Evolutionary conservation across 148 eudicot genomes (phyloP).

Genomic region (Fagopyrum esculentum): DNA sequence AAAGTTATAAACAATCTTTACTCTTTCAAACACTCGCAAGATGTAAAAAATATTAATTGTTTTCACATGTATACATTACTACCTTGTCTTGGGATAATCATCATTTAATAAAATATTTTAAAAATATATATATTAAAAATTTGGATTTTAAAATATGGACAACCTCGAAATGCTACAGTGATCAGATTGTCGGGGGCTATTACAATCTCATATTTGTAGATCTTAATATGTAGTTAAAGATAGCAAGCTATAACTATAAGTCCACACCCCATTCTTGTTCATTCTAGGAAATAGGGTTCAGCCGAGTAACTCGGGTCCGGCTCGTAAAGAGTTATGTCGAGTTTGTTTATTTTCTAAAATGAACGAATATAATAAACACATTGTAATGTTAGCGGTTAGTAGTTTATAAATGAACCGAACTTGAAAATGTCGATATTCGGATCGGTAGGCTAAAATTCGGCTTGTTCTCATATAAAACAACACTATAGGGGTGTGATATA

Average conservation of each 20-base stretch:
- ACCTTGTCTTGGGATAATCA: background rate
- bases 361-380: no score
- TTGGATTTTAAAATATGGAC: background rate
- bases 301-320: no score
- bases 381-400: no score
- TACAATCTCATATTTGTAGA: background rate
- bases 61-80: background rate
- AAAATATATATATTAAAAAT: background rate
- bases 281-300: no score
- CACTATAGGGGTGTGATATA: no score
- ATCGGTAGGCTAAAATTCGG: no score
- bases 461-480: no score
- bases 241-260: background rate
- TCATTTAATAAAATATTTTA: background rate
- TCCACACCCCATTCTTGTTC: background rate
- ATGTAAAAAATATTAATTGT: constrained; percentile 3
- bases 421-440: no score
- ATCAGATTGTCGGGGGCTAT: constrained; percentile 1
- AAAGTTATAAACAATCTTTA: background rate
- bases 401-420: no score
- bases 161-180: constrained; percentile 7
- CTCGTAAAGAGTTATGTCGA: no score
- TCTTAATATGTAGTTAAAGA: background rate
- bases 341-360: no score
- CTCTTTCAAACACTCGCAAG: constrained; percentile 4